These are phyloP conservation scores for Exophiala phaeomuriformis DNA, from an alignment of 2,329 filamentous ascomycete species.

Conservation along the genomic window DNA sequence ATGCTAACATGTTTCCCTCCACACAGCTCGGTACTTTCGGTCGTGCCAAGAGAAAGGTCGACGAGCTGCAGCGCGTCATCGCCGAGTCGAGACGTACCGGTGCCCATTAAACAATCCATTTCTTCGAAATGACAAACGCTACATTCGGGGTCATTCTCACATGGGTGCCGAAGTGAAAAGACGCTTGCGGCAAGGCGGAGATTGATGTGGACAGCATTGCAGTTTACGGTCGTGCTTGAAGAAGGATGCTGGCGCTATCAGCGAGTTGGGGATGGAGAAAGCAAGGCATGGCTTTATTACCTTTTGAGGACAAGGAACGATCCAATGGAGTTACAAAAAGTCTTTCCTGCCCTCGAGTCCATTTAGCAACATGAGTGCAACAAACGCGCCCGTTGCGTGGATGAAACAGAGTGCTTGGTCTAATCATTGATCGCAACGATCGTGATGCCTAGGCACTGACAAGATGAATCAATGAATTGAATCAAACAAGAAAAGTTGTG, in stretches of 20 bases:
- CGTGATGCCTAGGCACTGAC: not conserved
- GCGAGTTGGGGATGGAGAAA: not conserved
- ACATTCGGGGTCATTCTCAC: not conserved
- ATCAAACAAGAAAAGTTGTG: not conserved
- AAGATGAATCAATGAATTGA: conserved; percentile 1
- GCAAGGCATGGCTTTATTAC: not conserved
- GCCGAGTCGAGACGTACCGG: conserved; percentile 80
- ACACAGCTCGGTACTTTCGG: conserved; percentile 90
- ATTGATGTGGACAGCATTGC: not conserved
- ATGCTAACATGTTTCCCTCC: conserved; percentile 8
- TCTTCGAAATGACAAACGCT: not conserved
- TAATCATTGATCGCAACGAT: not conserved
- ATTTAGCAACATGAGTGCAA: not conserved
- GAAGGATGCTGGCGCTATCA: not conserved
- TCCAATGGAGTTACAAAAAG: not conserved
- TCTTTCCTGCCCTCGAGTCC: not conserved
- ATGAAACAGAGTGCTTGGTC: not conserved
- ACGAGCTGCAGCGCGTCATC: conserved; percentile 97
- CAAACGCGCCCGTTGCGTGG: not conserved
- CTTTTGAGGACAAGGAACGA: not conserved
- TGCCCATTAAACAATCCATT: conserved; percentile 24
- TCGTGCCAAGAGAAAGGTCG: conserved; percentile 98
- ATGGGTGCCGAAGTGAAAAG: not conserved
- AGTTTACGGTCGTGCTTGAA: not conserved
- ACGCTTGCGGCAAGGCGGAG: not conserved